Percentiles rank a stretch among this genome's conserved stretches.
Conservation (phyloP, 2,329 filamentous ascomycete genomes). For the Aspergillus persii region DNA sequence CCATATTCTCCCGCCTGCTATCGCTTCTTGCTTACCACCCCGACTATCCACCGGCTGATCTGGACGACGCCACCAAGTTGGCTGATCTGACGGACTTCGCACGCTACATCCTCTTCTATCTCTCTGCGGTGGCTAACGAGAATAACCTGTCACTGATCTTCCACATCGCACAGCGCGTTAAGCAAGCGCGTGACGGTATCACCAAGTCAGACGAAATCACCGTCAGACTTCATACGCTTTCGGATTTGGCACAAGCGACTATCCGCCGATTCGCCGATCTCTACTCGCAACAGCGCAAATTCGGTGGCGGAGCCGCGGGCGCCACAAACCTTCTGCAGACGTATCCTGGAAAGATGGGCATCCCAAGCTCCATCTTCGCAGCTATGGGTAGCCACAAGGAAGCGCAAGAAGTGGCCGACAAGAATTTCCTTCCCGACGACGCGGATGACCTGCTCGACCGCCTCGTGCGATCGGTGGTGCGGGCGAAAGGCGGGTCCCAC, state of each 20-base stretch:
- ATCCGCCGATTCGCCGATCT: constrained; percentile 84
- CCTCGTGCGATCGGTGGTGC: constrained; percentile 68
- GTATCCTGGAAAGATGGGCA: constrained; percentile 74
- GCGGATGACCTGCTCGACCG: constrained; percentile 74
- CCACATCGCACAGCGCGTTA: constrained; percentile 88
- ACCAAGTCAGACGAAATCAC: constrained; percentile 49
- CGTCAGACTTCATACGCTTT: constrained; percentile 72
- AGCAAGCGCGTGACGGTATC: constrained; percentile 82
- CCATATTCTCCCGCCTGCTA: constrained; percentile 75
- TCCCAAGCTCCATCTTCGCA: constrained; percentile 77
- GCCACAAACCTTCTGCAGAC: constrained; percentile 66
- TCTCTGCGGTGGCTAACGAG: constrained; percentile 77
- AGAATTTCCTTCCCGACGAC: constrained; percentile 76
- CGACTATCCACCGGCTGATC: constrained; percentile 61
- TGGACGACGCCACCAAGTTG: constrained; percentile 46
- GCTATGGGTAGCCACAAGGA: constrained; percentile 71
- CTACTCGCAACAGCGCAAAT: constrained; percentile 66
- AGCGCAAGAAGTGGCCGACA: constrained; percentile 82
- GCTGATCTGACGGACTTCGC: constrained; percentile 73
- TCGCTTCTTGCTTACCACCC: constrained; percentile 91
- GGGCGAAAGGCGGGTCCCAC: constrained; percentile 49
- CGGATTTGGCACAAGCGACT: constrained; percentile 79
- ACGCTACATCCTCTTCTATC: constrained; percentile 85
- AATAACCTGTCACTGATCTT: constrained; percentile 85
- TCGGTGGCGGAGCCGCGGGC: constrained; percentile 36